Percentiles rank a stretch among this genome's conserved stretches.
Evolutionary conservation across 1,139 yeast genomes (phyloP).

Genomic region (Pichia sp.): DNA sequence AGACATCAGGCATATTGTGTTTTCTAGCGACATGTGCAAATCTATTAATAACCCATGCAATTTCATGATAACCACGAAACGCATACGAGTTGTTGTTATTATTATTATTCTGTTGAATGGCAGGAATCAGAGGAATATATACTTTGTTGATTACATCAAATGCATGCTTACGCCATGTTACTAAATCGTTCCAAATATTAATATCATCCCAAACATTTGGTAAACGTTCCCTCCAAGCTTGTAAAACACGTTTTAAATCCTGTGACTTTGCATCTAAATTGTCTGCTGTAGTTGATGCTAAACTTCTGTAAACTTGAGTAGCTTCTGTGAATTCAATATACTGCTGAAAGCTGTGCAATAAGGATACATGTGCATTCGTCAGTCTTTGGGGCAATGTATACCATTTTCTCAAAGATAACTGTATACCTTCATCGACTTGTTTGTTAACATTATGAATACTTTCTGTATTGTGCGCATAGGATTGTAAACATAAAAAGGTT

Average conservation of each 20-base stretch:
- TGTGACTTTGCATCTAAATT: constrained; percentile 89
- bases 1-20: constrained; percentile 95
- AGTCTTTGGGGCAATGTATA: constrained; percentile 74
- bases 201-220: constrained; percentile 98
- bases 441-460: constrained; percentile 74
- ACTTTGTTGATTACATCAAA: constrained; percentile 95
- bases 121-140: constrained; percentile 87
- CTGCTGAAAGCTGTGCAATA: constrained; percentile 92
- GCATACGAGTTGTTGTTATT: constrained; percentile 83
- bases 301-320: constrained; percentile 83
- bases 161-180: constrained; percentile 98
- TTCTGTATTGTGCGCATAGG: constrained; percentile 86
- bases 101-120: constrained; percentile 56
- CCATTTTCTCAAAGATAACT: constrained; percentile 89
- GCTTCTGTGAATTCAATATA: constrained; percentile 98
- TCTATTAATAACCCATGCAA: constrained; percentile 97
- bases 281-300: constrained; percentile 85
- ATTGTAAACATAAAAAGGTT: constrained; percentile 87
- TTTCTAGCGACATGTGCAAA: constrained; percentile 98
- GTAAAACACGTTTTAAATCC: constrained; percentile 87
- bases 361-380: constrained; percentile 81
- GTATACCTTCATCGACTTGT: constrained; percentile 93
- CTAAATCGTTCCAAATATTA: constrained; percentile 94
- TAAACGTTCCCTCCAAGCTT: constrained; percentile 95
- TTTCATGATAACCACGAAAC: constrained; percentile 95